phyloP scores from a whole-genome alignment of 2,329 filamentous ascomycete species.

The Hymenoscyphus scutula region DNA sequence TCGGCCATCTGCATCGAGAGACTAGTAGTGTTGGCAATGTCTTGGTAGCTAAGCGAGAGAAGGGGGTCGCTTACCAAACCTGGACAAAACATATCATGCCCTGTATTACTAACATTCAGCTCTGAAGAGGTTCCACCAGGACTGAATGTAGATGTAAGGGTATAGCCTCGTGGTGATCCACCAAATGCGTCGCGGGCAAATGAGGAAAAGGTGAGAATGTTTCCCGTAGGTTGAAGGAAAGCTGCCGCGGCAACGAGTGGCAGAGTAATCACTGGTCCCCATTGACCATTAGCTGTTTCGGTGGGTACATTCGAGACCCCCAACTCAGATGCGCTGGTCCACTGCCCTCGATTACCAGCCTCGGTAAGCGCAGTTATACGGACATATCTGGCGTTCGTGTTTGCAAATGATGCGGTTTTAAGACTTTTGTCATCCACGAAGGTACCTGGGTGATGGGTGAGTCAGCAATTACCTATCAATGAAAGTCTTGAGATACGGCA shows the following conservation, averaged over 20 bases:
- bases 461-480: too few species aligned
- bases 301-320: conserved; percentile 6
- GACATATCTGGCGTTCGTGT: conserved; percentile 16
- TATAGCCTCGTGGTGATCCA: conserved; percentile 27
- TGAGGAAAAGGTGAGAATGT: conserved; percentile 21
- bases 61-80: conserved; percentile 43
- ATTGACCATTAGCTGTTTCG: conserved; percentile 14
- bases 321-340: conserved; percentile 20
- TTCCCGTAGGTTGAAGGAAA: conserved; percentile 18
- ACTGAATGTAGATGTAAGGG: conserved; percentile 37
- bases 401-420: conserved; percentile 15
- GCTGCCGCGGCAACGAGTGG: conserved; percentile 23
- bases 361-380: conserved; percentile 20
- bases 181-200: conserved; percentile 13
- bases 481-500: too few species aligned
- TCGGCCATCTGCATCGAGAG: conserved; percentile 42
- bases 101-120: conserved; percentile 40
- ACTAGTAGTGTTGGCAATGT: not conserved
- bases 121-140: conserved; percentile 29
- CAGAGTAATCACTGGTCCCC: conserved; percentile 22
- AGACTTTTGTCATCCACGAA: conserved; percentile 17
- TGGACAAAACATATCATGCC: conserved; percentile 57
- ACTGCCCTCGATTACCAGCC: conserved; percentile 22
- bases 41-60: conserved; percentile 2
- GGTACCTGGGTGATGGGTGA: too few species aligned